Conservation (phyloP, 2,329 filamentous ascomycete species). For the Hymenotorrendiella dingleyae region DNA sequence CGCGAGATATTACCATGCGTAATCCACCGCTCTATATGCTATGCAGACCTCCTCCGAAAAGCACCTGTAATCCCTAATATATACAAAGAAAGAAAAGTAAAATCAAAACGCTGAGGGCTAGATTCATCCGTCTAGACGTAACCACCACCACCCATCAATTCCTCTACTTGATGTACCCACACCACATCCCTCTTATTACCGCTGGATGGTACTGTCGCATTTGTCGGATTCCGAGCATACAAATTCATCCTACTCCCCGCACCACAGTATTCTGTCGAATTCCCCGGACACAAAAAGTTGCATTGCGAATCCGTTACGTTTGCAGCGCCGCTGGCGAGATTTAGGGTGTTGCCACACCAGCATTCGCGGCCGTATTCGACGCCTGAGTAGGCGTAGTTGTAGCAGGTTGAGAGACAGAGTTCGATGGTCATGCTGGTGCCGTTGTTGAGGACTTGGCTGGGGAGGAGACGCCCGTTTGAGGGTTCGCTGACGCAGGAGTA, state of each 20-base stretch:
- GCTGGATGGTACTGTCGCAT: too few relatives aligned
- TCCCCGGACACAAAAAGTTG: slow-evolving; percentile 14
- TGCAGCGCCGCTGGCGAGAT: background rate
- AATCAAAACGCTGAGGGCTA: too few relatives aligned
- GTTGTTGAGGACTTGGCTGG: slow-evolving; percentile 18
- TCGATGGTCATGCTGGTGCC: slow-evolving; percentile 30
- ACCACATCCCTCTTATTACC: too few relatives aligned
- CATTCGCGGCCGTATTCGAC: slow-evolving; percentile 37
- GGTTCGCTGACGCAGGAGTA: slow-evolving; percentile 26
- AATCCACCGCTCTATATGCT: too few relatives aligned
- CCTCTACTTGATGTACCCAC: too few relatives aligned
- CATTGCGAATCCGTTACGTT: slow-evolving; percentile 14
- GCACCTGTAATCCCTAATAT: too few relatives aligned
- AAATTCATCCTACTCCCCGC: slow-evolving; percentile 22
- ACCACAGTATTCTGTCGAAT: slow-evolving; percentile 30
- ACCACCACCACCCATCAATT: too few relatives aligned
- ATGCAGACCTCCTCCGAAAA: too few relatives aligned
- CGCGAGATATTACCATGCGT: too few relatives aligned
- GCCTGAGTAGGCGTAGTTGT: slow-evolving; percentile 32
- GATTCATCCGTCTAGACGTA: too few relatives aligned
- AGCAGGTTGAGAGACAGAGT: slow-evolving; percentile 29
- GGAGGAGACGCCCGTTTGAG: slow-evolving; percentile 18
- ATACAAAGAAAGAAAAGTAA: too few relatives aligned
- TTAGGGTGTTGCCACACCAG: slow-evolving; percentile 33
- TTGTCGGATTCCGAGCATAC: too few relatives aligned